Conservation (phyloP, 495 filamentous ascomycete genomes). For the Penicillium tannophilum region DNA sequence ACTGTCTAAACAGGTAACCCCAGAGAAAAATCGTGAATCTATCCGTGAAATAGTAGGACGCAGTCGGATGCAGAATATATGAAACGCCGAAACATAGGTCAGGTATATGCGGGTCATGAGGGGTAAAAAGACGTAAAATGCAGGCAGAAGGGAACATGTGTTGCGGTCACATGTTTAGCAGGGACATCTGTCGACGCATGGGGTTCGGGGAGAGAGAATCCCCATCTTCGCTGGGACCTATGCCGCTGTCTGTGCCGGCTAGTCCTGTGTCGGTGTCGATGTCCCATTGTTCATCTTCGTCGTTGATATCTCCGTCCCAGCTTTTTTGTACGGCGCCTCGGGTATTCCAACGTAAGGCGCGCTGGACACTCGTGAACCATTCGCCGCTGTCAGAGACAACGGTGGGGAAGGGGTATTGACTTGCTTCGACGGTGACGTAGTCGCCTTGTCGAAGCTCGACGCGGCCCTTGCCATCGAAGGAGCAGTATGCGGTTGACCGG, state of each 20-base stretch:
- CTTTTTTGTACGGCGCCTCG: conserved; percentile 83
- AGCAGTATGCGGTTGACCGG: conserved; percentile 90
- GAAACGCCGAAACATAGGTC: conserved; percentile 9
- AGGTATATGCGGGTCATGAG: conserved; percentile 8
- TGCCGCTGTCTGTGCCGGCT: conserved; percentile 52
- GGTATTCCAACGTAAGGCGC: conserved; percentile 91
- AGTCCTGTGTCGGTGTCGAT: conserved; percentile 78
- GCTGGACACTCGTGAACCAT: conserved; percentile 92
- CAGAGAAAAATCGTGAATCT: conserved; percentile 16
- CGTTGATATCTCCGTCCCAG: conserved; percentile 57
- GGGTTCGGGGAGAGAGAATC: conserved; percentile 64
- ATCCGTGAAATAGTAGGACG: conserved; percentile 14
- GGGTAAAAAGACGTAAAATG: conserved; percentile 3
- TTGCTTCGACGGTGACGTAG: conserved; percentile 90
- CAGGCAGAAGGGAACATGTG: conserved; percentile 11
- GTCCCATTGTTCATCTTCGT: conserved; percentile 60
- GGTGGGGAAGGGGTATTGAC: conserved; percentile 93
- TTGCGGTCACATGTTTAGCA: conserved; percentile 47
- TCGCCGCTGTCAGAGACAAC: conserved; percentile 76
- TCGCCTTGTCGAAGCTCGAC: conserved; percentile 90
- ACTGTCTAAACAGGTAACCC: conserved; percentile 8
- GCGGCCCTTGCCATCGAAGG: conserved; percentile 94
- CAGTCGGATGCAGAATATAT: conserved; percentile 7
- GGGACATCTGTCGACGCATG: conserved; percentile 67
- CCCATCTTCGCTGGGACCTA: conserved; percentile 61